Evolutionary conservation across 257 asterid genomes (phyloP).

Genomic region (Paulownia fortunei): DNA sequence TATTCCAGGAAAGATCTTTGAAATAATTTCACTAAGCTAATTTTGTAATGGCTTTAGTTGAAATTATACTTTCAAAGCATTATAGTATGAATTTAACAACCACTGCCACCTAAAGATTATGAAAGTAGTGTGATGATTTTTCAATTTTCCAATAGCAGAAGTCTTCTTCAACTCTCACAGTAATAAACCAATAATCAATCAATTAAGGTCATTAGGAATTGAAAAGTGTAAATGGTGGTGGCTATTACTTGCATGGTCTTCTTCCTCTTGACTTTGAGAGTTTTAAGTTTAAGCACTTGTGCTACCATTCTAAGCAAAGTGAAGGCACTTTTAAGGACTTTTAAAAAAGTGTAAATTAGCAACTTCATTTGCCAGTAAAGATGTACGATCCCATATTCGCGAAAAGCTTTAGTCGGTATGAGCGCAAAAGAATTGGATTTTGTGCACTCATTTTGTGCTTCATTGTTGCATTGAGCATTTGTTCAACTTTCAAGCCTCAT

Average conservation of each 20-base stretch:
- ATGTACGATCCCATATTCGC: constrained; percentile 76
- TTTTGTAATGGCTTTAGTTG: constrained; percentile 22
- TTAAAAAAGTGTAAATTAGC: constrained; percentile 3
- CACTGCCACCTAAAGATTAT: constrained; percentile 37
- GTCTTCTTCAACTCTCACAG: neutral
- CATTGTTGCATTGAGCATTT: constrained; percentile 42
- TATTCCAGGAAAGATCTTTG: constrained; percentile 7
- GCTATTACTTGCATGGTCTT: constrained; percentile 30
- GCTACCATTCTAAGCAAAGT: constrained; percentile 36
- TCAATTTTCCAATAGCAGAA: neutral
- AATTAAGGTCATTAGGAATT: neutral
- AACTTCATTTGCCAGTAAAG: constrained; percentile 35
- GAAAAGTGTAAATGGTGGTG: constrained; percentile 25
- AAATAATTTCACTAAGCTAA: neutral
- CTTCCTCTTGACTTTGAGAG: constrained; percentile 21
- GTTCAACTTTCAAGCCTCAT: constrained; percentile 48
- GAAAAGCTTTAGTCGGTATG: constrained; percentile 59
- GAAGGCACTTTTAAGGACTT: constrained; percentile 21
- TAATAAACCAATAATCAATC: neutral
- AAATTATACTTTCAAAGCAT: constrained; percentile 22
- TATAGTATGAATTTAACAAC: constrained; percentile 33
- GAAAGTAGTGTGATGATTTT: neutral
- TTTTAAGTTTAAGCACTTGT: neutral
- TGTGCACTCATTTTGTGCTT: constrained; percentile 47
- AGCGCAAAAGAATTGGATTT: constrained; percentile 57